A percentile compares a stretch with the other conserved stretches of the same genome.
Conservation (phyloP, 805 yeast genomes). For the Ogataea angusta region DNA sequence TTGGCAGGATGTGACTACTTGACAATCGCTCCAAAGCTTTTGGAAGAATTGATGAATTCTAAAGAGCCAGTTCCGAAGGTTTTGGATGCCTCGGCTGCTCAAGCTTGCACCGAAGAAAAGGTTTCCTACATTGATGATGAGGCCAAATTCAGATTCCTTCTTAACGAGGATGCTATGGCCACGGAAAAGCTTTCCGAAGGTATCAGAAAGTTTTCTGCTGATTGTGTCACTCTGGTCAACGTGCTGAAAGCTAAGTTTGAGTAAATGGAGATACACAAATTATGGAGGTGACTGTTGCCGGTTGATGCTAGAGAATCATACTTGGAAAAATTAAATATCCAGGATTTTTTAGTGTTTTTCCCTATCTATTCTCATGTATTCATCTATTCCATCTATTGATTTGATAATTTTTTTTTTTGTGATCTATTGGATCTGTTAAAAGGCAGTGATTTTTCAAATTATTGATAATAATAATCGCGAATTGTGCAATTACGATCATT, state of each 20-base stretch:
- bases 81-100: slow-evolving; percentile 67
- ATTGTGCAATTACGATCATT: too few relatives aligned
- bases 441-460: too few relatives aligned
- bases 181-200: slow-evolving; percentile 97
- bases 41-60: slow-evolving; percentile 84
- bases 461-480: too few relatives aligned
- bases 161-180: slow-evolving; percentile 98
- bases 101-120: slow-evolving; percentile 56
- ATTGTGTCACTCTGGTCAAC: slow-evolving; percentile 73
- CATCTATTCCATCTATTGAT: too few relatives aligned
- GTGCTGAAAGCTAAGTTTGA: slow-evolving; percentile 39
- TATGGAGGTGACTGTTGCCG: too few relatives aligned
- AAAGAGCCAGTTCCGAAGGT: slow-evolving; percentile 74
- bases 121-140: slow-evolving; percentile 83
- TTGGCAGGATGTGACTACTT: slow-evolving; percentile 96
- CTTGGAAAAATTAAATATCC: too few relatives aligned
- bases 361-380: too few relatives aligned
- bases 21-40: slow-evolving; percentile 89
- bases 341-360: too few relatives aligned
- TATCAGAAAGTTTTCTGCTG: slow-evolving; percentile 95
- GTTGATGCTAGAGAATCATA: too few relatives aligned
- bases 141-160: slow-evolving; percentile 80
- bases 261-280: background rate
- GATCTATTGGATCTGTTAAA: too few relatives aligned
- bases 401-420: too few relatives aligned